These are phyloP conservation scores for Plenodomus lindquistii DNA, from an alignment of 2,329 filamentous ascomycete genomes.

Conservation along the genomic window DNA sequence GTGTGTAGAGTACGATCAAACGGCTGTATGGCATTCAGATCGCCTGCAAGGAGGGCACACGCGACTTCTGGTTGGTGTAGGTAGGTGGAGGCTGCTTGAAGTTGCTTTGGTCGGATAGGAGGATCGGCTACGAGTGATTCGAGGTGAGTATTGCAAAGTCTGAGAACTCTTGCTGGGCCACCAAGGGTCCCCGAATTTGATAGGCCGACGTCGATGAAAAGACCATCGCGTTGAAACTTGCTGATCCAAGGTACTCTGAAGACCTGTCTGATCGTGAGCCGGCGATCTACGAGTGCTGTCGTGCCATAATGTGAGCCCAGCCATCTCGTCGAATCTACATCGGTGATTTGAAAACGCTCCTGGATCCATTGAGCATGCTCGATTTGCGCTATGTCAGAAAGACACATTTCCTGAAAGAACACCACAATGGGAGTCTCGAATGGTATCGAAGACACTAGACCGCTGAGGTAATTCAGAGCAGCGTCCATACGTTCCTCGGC, in stretches of 20 bases:
- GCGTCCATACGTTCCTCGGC: slow-evolving; percentile 47
- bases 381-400: slow-evolving; percentile 52
- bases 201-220: slow-evolving; percentile 58
- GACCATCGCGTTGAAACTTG: slow-evolving; percentile 57
- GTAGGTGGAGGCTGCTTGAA: slow-evolving; percentile 50
- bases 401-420: slow-evolving; percentile 59
- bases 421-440: slow-evolving; percentile 45
- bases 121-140: slow-evolving; percentile 57
- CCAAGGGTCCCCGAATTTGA: slow-evolving; percentile 1
- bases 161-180: slow-evolving; percentile 34
- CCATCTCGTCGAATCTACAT: slow-evolving; percentile 52
- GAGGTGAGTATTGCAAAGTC: slow-evolving; percentile 62
- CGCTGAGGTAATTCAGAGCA: slow-evolving; percentile 47
- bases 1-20: slow-evolving; percentile 56
- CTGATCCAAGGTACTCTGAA: slow-evolving; percentile 59
- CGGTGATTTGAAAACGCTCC: slow-evolving; percentile 54
- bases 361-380: slow-evolving; percentile 53
- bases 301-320: slow-evolving; percentile 56
- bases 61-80: slow-evolving; percentile 47
- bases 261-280: slow-evolving; percentile 48
- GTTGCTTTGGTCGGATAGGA: slow-evolving; percentile 55
- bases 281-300: slow-evolving; percentile 55
- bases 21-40: slow-evolving; percentile 62
- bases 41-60: slow-evolving; percentile 56
- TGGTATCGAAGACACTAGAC: slow-evolving; percentile 25